Conservation (phyloP, 106 monocot genomes). For the Xerophyta viscosa region DNA sequence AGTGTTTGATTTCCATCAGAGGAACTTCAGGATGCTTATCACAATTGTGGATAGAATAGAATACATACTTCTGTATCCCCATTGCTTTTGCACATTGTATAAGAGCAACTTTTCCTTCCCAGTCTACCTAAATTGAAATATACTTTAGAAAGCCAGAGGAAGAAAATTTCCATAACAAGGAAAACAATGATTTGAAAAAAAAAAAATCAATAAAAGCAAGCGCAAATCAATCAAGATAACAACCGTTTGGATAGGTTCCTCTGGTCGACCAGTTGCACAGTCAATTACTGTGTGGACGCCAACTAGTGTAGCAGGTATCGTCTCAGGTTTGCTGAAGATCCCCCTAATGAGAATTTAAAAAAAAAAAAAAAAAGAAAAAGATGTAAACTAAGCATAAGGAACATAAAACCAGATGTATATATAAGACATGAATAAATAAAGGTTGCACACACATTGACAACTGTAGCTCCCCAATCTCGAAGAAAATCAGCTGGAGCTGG, state of each 20-base stretch:
- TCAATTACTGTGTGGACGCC: conserved; percentile 92
- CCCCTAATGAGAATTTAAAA: conserved; percentile 23
- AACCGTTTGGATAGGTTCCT: conserved; percentile 89
- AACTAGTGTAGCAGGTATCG: conserved; percentile 95
- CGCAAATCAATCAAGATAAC: not conserved
- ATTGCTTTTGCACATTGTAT: conserved; percentile 99
- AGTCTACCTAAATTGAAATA: conserved; percentile 86
- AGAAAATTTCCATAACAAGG: no score
- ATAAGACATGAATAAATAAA: not conserved
- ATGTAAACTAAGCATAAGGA: not conserved
- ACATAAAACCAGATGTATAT: no score
- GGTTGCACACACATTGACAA: conserved; percentile 82
- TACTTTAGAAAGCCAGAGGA: conserved; percentile 18
- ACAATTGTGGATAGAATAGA: conserved; percentile 98
- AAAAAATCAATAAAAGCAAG: not conserved
- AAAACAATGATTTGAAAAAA: not conserved
- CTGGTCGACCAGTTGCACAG: conserved; percentile 98
- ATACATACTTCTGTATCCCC: conserved; percentile 93
- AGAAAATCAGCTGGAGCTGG: conserved; percentile 94
- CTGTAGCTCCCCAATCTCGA: conserved; percentile 92
- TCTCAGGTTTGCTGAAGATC: conserved; percentile 96
- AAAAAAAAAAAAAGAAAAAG: not conserved
- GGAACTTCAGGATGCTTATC: conserved; percentile 97
- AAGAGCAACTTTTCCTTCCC: conserved; percentile 99
- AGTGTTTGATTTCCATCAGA: conserved; percentile 94